Evolutionary conservation across 148 eudicot genomes (phyloP).

Genomic region (Beta vulgaris): DNA sequence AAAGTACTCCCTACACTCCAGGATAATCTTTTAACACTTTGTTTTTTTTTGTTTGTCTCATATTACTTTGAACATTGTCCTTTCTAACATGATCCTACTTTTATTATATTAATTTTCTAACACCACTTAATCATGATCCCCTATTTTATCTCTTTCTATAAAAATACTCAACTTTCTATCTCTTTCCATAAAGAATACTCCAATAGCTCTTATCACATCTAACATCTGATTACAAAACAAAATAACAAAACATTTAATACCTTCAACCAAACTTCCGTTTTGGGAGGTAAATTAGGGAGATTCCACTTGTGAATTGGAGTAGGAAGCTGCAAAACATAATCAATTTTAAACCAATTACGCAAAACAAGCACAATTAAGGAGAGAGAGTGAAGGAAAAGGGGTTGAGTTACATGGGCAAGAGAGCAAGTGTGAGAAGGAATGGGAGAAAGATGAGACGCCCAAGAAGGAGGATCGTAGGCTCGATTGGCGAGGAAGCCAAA

Average conservation of each 20-base stretch:
- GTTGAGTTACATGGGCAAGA: conserved; percentile 60
- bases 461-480: conserved; percentile 62
- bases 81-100: too few relatives aligned
- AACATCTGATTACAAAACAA: not conserved
- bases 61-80: too few relatives aligned
- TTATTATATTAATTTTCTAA: too few relatives aligned
- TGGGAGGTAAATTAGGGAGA: conserved; percentile 79
- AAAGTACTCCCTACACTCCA: too few relatives aligned
- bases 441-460: conserved; percentile 84
- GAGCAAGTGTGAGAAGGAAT: conserved; percentile 61
- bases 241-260: conserved; percentile 27
- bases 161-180: too few relatives aligned
- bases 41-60: too few relatives aligned
- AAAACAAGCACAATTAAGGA: not conserved
- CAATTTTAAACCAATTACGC: not conserved
- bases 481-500: conserved; percentile 48
- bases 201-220: not conserved
- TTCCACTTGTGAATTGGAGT: conserved; percentile 97
- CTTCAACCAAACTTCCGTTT: conserved; percentile 88
- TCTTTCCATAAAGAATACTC: not conserved
- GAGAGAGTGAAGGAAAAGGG: not conserved
- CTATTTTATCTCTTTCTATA: too few relatives aligned
- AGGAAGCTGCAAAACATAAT: conserved; percentile 56
- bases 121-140: too few relatives aligned
- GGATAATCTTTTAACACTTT: too few relatives aligned